Evolutionary conservation across 768 basidiomycete genomes (phyloP), one percentile per base, ranked within the genome.

Genomic region (Lactarius psammicola): DNA sequence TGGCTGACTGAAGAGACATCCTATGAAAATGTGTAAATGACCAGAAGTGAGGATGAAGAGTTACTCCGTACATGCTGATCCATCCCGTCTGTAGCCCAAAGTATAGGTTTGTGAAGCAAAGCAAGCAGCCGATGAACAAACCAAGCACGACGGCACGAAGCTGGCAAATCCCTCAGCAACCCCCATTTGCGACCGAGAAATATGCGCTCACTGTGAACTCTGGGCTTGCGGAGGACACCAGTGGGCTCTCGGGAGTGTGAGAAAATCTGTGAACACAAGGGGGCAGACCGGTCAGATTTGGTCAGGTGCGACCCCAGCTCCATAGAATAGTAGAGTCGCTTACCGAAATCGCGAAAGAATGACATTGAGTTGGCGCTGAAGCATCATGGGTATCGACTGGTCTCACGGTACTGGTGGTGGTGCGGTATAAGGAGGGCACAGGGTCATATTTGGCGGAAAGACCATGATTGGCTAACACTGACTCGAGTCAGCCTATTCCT

Each of bases 1-100:
- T 82, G 13, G 95, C 92, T 0, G 94, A 95, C 73, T 98, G 95
- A 31, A 96, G 83, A 10, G 94, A 94, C 94, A 95, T 96, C 93
- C 92, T 93, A 68, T 46, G 60, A 51, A 23, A 53, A 20, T 33
- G 36, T 3, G 18, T 65, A 26, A 28, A 30, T 53, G 34, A 55
- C 13, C 23, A 26, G 54, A 30, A 33, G 17, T 28, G 38, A n/a
- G 60, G 6, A 62, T 62, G 54, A 64, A 65, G 61, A 72, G 53
- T 64, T 49, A 40, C n/a, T 4, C 70, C 84, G 59, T 70, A 91
- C 92, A 94, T 94, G 71, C 87, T 88, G 69, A 94, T 92, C 88
- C 91, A 94, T 74, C 92, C 92, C 1, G 92, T 92, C 75, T 94
- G 91, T 4, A 95, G 81, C 10, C 92, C 92, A 67, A 93, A 85